Conservation (phyloP, 2,329 filamentous ascomycete species). For the Trichoderma polysporum region DNA sequence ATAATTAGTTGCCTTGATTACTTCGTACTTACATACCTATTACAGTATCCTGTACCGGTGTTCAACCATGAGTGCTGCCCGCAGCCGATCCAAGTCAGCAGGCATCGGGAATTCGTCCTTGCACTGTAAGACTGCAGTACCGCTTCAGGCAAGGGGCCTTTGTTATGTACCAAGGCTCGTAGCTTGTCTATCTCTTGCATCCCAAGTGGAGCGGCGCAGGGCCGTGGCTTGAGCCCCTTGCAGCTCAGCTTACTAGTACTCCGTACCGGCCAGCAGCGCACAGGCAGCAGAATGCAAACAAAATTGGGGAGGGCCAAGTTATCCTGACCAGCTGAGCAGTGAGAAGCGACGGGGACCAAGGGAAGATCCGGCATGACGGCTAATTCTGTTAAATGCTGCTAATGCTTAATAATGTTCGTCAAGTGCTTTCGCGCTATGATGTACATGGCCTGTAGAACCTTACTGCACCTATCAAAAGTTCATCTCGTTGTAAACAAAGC, state of each 20-base stretch:
- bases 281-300: background rate
- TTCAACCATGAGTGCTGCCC: background rate
- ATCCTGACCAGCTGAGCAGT: background rate
- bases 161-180: background rate
- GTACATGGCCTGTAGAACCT: no score
- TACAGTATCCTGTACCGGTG: no score
- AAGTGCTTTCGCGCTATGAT: background rate
- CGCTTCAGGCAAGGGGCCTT: background rate
- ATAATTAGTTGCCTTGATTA: no score
- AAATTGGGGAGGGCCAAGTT: background rate
- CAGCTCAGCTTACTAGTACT: conserved; percentile 15
- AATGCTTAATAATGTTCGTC: background rate
- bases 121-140: background rate
- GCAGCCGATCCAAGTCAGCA: background rate
- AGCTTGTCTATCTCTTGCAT: conserved; percentile 13
- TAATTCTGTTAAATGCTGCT: background rate
- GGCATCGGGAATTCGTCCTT: background rate
- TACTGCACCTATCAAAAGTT: no score
- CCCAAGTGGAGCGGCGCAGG: conserved; percentile 6
- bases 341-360: background rate
- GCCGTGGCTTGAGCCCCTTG: conserved; percentile 1
- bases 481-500: no score
- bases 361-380: background rate
- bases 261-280: background rate
- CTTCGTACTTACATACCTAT: no score